Base-by-base conservation (phyloP, 2,329 filamentous ascomycete genomes). In the Fusarium chlamydosporum region DNA sequence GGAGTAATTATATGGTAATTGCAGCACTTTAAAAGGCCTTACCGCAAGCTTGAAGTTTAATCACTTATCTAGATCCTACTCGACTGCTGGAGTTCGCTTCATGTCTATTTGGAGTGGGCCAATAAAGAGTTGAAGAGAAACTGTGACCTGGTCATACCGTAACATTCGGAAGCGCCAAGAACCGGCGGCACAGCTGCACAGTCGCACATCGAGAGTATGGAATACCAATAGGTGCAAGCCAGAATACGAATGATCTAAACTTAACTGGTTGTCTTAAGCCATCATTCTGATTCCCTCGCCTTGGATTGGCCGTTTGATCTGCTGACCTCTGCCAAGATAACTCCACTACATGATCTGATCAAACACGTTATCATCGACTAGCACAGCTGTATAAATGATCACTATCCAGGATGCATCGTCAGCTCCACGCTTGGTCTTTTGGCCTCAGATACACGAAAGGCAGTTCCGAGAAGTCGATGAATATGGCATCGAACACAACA, bases 401-500 rank as follows among this genome's bases (percentile, higher is more conserved):
- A 13, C 16, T 18, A 40, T 18, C 11, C 11, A 10, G 13, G 18
- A 29, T 2, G 10, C 10, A 29, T 29, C 29, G 10, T 29, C 29
- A 9, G 11, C 29, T 29, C 29, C 29, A 11, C 7, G 11, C 7
- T 29, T 29, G 10, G 3, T 29, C 23, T 6, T 23, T 23, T 23
- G 23, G 23, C 23, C 23, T 23, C 5, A 23, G 23, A 23, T 23
- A 23, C 23, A 23, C 40, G 9, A 16, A n/a, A 42, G 15, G 3
- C 16, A 11, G 4, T 16, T 7, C 4, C 4, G 3, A 38, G 16
- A 8, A 5, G 4, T 38, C n/a, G 4, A 4, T 2, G 4, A 16
- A 13, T 3, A 71, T 71, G 68, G 7, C 65, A 10, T 65, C 68
- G 9, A 35, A 43, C 5, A 56, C 8, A 3, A 54, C 8, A 3